Percentiles rank a stretch among this genome's conserved stretches.
These are phyloP conservation scores for Pseudomassariella vexata DNA, from an alignment of 2,329 filamentous ascomycete genomes.

Conservation along the genomic window DNA sequence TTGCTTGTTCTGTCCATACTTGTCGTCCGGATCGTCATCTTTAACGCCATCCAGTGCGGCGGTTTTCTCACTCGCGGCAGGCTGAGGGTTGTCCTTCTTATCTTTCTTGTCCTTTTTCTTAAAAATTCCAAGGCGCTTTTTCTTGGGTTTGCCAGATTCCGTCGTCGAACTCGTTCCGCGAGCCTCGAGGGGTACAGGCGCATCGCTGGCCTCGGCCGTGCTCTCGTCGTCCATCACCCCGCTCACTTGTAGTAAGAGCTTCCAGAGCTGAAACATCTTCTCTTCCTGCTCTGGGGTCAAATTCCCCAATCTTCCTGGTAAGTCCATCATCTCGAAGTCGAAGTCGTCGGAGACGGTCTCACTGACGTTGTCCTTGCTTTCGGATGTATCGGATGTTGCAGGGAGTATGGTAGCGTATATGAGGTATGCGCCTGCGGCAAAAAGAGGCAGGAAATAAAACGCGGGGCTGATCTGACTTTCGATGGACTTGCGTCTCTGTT, in stretches of 20 bases:
- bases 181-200: constrained; percentile 20
- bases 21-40: constrained; percentile 65
- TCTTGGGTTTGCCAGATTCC: constrained; percentile 59
- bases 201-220: constrained; percentile 22
- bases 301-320: constrained; percentile 74
- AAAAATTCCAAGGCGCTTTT: constrained; percentile 68
- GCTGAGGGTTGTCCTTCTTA: constrained; percentile 32
- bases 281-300: constrained; percentile 84
- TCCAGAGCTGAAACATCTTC: constrained; percentile 86
- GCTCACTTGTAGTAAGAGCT: constrained; percentile 67
- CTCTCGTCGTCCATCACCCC: constrained; percentile 46
- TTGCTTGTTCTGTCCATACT: constrained; percentile 84
- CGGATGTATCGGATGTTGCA: not conserved
- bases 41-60: constrained; percentile 33
- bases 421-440: constrained; percentile 4
- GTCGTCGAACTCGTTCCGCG: constrained; percentile 15
- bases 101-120: constrained; percentile 55
- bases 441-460: constrained; percentile 6
- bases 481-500: not conserved
- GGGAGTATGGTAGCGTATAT: constrained; percentile 3
- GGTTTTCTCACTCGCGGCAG: no score
- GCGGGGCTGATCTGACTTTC: constrained; percentile 3
- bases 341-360: constrained; percentile 5
- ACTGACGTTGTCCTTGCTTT: constrained; percentile 5
- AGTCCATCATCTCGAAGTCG: constrained; percentile 24